A percentile compares a stretch with the other conserved stretches of the same genome.
Conservation (phyloP, 352 stramenopile species). For the Phytophthora melonis region DNA sequence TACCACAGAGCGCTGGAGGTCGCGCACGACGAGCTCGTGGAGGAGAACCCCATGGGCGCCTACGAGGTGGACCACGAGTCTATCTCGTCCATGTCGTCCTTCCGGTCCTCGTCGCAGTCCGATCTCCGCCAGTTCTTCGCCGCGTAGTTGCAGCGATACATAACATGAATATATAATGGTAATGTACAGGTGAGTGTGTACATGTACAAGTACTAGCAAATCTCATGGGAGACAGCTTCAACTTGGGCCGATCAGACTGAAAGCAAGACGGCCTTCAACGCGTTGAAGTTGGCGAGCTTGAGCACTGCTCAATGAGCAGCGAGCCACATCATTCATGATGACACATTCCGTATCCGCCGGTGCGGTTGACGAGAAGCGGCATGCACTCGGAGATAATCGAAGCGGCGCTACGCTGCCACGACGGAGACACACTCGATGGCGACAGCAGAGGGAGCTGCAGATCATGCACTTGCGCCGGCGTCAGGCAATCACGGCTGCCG, state of each 20-base stretch:
- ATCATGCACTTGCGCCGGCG: not conserved
- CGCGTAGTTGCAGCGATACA: not conserved
- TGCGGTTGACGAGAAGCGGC: not conserved
- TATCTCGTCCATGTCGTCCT: conserved; percentile 42
- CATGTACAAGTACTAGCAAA: not conserved
- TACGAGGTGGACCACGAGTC: conserved; percentile 46
- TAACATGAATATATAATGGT: not conserved
- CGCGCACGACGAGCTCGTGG: conserved; percentile 34
- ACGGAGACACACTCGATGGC: not conserved
- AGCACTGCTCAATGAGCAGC: too few species aligned
- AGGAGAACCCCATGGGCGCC: conserved; percentile 33
- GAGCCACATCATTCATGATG: not conserved
- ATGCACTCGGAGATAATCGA: not conserved
- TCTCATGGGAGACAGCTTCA: not conserved
- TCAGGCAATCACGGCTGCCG: not conserved
- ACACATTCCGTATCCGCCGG: not conserved
- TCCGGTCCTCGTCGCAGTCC: conserved; percentile 33
- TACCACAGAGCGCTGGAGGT: conserved; percentile 26
- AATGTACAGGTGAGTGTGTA: not conserved
- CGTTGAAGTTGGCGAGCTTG: conserved; percentile 1
- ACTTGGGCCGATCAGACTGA: not conserved
- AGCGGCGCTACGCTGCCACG: not conserved
- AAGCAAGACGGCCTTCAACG: not conserved
- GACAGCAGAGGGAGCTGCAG: not conserved
- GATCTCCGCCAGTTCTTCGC: conserved; percentile 38